Conservation (phyloP, 129 eudicot genomes). For the Flaveria trinervia region DNA sequence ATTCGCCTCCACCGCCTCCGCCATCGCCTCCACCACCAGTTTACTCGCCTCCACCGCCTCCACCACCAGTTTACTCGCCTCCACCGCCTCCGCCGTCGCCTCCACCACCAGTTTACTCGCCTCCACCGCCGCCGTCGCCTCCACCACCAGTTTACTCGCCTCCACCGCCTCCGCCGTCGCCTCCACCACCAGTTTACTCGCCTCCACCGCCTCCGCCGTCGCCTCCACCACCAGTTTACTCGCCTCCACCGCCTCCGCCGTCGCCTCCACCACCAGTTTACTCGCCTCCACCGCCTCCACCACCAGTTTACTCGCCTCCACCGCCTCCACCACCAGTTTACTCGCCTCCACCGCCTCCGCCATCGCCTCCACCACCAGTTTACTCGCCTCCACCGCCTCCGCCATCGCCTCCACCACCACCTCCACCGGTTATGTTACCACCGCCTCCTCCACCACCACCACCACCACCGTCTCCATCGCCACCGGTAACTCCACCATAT, state of each 20-base stretch:
- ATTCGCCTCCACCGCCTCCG: conserved; percentile 34
- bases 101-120: conserved; percentile 17
- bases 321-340: conserved; percentile 28
- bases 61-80: conserved; percentile 37
- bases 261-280: conserved; percentile 36
- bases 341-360: conserved; percentile 30
- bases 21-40: conserved; percentile 45
- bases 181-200: conserved; percentile 44
- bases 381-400: conserved; percentile 36
- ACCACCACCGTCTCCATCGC: conserved; percentile 33
- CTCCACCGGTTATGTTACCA: conserved; percentile 27
- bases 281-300: conserved; percentile 34
- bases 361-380: conserved; percentile 36
- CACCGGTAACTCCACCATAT: conserved; percentile 15
- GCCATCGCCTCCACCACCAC: too few species aligned
- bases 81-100: conserved; percentile 50
- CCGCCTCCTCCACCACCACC: conserved; percentile 36
- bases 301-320: too few species aligned
- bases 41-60: conserved; percentile 41
- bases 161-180: conserved; percentile 34
- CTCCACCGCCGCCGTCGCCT: conserved; percentile 47
- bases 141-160: conserved; percentile 43
- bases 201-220: conserved; percentile 36
- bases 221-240: conserved; percentile 41
- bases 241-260: conserved; percentile 34